A percentile compares a stretch with the other conserved stretches of the same genome.
Evolutionary conservation across 2,329 filamentous ascomycete genomes (phyloP).

Genomic region (Monilinia polystroma): DNA sequence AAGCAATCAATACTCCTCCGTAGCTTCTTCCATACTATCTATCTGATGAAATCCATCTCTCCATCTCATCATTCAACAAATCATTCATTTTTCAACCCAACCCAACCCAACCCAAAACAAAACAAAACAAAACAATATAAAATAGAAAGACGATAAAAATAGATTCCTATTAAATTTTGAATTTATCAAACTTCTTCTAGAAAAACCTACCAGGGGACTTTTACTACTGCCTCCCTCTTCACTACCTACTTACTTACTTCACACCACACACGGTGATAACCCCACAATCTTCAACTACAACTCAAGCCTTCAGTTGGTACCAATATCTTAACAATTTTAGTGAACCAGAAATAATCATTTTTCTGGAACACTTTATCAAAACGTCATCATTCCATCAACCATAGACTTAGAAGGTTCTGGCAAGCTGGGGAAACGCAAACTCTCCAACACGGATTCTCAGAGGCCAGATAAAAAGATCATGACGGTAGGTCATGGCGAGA

Average conservation of each 20-base stretch:
- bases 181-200: too few species aligned
- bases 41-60: too few species aligned
- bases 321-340: slow-evolving; percentile 16
- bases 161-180: too few species aligned
- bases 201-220: too few species aligned
- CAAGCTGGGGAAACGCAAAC: slow-evolving; percentile 67
- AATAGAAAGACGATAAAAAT: too few species aligned
- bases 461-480: slow-evolving; percentile 59
- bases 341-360: slow-evolving; percentile 28
- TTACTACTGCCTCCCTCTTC: too few species aligned
- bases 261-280: not conserved
- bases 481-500: slow-evolving; percentile 51
- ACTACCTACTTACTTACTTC: not conserved
- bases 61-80: too few species aligned
- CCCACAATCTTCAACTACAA: slow-evolving; percentile 21
- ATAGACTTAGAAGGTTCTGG: slow-evolving; percentile 33
- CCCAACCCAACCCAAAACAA: too few species aligned
- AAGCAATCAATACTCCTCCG: too few species aligned
- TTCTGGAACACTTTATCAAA: slow-evolving; percentile 29
- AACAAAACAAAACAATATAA: too few species aligned
- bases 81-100: too few species aligned
- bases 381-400: slow-evolving; percentile 40
- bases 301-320: slow-evolving; percentile 13
- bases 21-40: too few species aligned
- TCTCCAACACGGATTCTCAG: slow-evolving; percentile 59